A percentile compares a stretch with the other conserved stretches of the same genome.
phyloP scores from a whole-genome alignment of 2,329 filamentous ascomycete species.

The Metarhizium anisopliae region DNA sequence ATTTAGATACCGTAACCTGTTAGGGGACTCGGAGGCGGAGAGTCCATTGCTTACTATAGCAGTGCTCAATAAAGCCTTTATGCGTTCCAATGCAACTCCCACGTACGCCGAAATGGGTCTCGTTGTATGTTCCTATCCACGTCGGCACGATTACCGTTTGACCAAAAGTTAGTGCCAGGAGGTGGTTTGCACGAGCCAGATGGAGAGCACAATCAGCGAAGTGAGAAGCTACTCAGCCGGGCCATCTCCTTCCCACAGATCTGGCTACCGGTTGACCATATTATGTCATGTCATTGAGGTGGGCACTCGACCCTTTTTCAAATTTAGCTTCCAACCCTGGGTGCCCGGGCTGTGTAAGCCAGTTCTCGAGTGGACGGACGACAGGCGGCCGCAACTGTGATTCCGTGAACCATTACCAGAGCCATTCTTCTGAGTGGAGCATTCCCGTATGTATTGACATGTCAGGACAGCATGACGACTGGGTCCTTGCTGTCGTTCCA shows the following conservation, averaged over 20 bases:
- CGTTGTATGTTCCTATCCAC: no score
- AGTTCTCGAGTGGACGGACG: not conserved
- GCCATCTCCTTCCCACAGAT: not conserved
- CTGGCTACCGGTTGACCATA: not conserved
- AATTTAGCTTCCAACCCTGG: not conserved
- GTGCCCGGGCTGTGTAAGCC: not conserved
- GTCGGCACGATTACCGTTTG: no score
- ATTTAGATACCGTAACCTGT: no score
- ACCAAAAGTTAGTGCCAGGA: not conserved
- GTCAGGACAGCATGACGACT: no score
- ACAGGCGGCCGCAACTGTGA: not conserved
- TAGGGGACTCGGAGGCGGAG: no score
- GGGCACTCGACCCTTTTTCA: not conserved
- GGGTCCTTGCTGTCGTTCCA: not conserved
- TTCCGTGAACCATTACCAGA: no score
- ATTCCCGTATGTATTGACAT: no score
- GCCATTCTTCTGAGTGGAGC: no score
- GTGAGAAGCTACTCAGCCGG: not conserved
- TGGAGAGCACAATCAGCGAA: not conserved
- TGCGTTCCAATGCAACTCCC: not conserved
- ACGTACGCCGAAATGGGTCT: not conserved
- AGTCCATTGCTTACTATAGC: no score
- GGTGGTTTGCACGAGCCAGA: not conserved
- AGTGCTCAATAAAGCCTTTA: not conserved
- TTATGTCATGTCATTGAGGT: not conserved